Percentiles rank a stretch among this genome's conserved stretches.
Evolutionary conservation across 768 basidiomycete genomes (phyloP).

Genomic region (Leccinum broughii): DNA sequence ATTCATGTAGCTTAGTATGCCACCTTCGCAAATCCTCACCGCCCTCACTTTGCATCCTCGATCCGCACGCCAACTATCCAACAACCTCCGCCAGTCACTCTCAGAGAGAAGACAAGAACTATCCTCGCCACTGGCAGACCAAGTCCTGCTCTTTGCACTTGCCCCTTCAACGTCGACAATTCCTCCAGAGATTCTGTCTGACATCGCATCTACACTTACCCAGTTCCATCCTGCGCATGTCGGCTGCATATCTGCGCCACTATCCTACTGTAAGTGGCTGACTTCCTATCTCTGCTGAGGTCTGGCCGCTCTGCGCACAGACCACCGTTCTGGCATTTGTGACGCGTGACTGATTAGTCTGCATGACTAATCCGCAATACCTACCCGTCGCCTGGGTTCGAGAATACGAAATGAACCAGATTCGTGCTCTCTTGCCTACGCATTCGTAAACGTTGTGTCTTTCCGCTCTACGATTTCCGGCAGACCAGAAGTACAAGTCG

Average conservation of each 20-base stretch:
- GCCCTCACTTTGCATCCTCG: conserved; percentile 19
- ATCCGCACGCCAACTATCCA: conserved; percentile 22
- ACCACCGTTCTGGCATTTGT: too few relatives aligned
- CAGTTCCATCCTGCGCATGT: conserved; percentile 43
- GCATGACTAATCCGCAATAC: too few relatives aligned
- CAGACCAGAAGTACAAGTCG: conserved; percentile 58
- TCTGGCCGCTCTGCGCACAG: too few relatives aligned
- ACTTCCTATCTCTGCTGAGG: too few relatives aligned
- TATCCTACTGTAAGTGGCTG: conserved; percentile 25
- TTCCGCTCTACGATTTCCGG: conserved; percentile 71
- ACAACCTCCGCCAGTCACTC: conserved; percentile 8
- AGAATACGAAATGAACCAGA: conserved; percentile 28
- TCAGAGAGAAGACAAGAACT: neutral
- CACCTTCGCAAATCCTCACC: conserved; percentile 15
- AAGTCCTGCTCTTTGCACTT: conserved; percentile 25
- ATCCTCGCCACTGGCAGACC: neutral
- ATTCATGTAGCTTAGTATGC: neutral
- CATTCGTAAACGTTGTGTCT: conserved; percentile 40
- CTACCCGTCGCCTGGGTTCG: conserved; percentile 5
- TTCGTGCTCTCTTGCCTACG: conserved; percentile 61
- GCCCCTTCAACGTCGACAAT: conserved; percentile 26
- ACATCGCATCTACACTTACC: conserved; percentile 41
- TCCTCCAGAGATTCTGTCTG: conserved; percentile 33
- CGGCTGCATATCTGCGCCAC: conserved; percentile 63
- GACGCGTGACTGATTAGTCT: too few relatives aligned